phyloP scores from a whole-genome alignment of 2,329 filamentous ascomycete species.

The Phialophora chinensis region DNA sequence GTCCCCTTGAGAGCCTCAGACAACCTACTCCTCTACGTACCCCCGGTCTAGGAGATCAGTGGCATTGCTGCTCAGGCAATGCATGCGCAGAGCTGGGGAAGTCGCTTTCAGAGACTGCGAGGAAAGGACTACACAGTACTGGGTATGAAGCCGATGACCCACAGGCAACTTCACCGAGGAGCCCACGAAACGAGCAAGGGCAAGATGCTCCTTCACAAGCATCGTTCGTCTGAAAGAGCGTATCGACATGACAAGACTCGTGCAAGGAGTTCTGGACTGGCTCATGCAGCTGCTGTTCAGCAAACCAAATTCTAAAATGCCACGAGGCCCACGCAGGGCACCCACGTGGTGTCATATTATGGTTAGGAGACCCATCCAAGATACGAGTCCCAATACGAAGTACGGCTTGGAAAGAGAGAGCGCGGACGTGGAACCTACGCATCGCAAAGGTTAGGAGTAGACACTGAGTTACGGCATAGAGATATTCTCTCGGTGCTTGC shows the following conservation, averaged over 20 bases:
- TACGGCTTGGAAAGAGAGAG: too few species aligned
- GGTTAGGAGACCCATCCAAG: too few species aligned
- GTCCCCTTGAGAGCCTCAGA: not conserved
- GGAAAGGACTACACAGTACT: not conserved
- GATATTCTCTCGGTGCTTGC: too few species aligned
- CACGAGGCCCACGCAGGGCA: too few species aligned
- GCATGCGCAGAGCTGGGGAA: not conserved
- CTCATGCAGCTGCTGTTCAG: not conserved
- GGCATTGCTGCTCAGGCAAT: not conserved
- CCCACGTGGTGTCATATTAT: too few species aligned
- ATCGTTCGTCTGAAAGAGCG: not conserved
- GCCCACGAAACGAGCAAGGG: not conserved
- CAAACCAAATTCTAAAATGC: too few species aligned
- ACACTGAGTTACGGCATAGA: too few species aligned
- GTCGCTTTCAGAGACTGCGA: not conserved
- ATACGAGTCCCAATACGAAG: too few species aligned
- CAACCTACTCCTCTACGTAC: not conserved
- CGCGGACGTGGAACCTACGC: too few species aligned
- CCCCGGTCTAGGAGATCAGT: not conserved
- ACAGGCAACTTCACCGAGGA: not conserved
- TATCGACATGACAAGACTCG: not conserved
- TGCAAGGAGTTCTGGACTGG: not conserved
- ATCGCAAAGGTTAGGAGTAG: too few species aligned
- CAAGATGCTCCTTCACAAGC: not conserved
- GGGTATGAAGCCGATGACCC: not conserved